phyloP scores from a whole-genome alignment of 805 yeast genomes.

The Isabelozyma rhagii region DNA sequence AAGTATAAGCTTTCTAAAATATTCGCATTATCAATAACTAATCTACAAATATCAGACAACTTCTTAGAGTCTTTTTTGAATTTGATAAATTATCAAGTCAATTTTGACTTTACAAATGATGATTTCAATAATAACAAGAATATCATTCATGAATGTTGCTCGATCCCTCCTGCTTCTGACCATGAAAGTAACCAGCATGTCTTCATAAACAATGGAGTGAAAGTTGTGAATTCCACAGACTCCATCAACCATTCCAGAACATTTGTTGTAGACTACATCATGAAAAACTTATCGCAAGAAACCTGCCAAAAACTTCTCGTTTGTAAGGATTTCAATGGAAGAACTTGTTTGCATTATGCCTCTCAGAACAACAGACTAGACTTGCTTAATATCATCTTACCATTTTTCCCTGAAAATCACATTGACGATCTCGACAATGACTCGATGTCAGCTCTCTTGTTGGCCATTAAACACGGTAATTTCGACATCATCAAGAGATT shows the following conservation, averaged over 20 bases:
- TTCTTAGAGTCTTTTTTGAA: slow-evolving; percentile 52
- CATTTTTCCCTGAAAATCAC: slow-evolving; percentile 29
- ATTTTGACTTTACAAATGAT: slow-evolving; percentile 66
- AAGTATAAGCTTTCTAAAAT: slow-evolving; percentile 56
- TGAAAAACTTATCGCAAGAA: slow-evolving; percentile 16
- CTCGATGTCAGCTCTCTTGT: slow-evolving; percentile 76
- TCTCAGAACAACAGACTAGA: slow-evolving; percentile 52
- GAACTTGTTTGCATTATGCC: slow-evolving; percentile 86
- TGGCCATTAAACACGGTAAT: slow-evolving; percentile 72
- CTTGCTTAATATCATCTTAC: slow-evolving; percentile 41
- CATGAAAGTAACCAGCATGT: slow-evolving; percentile 31
- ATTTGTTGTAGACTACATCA: slow-evolving; percentile 33
- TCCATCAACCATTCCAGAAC: slow-evolving; percentile 34
- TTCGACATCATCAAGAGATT: slow-evolving; percentile 36
- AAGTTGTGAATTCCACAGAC: slow-evolving; percentile 35
- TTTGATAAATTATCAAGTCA: slow-evolving; percentile 45
- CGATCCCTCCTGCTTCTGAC: slow-evolving; percentile 34
- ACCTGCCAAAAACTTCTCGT: slow-evolving; percentile 20
- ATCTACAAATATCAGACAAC: slow-evolving; percentile 62
- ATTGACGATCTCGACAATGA: slow-evolving; percentile 62
- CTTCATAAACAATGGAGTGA: slow-evolving; percentile 42
- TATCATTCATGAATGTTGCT: slow-evolving; percentile 67
- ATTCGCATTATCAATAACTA: slow-evolving; percentile 65
- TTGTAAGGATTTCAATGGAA: slow-evolving; percentile 62
- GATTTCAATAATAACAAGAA: slow-evolving; percentile 53